Conservation (phyloP, 176 grass and related monocot species). For the Tuctoria greenei region DNA sequence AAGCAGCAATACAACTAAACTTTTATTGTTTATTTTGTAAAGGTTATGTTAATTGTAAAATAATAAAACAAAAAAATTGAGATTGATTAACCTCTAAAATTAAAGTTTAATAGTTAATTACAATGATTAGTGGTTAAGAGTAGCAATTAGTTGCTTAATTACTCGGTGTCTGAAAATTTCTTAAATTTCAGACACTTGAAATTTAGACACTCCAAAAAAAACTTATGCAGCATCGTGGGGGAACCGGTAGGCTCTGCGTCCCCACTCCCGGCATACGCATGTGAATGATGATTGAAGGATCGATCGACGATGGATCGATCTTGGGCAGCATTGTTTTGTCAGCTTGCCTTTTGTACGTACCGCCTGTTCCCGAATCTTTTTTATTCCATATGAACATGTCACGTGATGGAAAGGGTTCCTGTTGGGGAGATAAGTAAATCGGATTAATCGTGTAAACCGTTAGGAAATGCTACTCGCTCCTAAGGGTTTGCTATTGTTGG, state of each 20-base stretch:
- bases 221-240: background rate
- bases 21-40: no score
- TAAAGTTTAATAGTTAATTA: no score
- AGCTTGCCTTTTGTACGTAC: constrained; percentile 13
- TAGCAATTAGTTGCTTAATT: no score
- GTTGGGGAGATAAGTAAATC: background rate
- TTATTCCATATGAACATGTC: constrained; percentile 26
- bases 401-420: background rate
- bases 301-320: background rate
- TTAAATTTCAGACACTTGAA: no score
- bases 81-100: no score
- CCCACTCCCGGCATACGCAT: background rate
- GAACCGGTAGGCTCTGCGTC: background rate
- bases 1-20: no score
- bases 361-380: constrained; percentile 20
- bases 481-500: no score
- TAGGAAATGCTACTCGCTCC: background rate
- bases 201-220: no score
- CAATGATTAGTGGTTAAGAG: no score
- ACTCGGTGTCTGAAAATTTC: no score
- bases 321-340: constrained; percentile 18
- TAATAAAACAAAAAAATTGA: no score
- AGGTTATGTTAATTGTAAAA: no score
- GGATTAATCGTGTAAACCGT: constrained; percentile 1
- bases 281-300: constrained; percentile 5